Evolutionary conservation across 2,329 filamentous ascomycete genomes (phyloP).

Genomic region (Fonsecaea pugnacius): DNA sequence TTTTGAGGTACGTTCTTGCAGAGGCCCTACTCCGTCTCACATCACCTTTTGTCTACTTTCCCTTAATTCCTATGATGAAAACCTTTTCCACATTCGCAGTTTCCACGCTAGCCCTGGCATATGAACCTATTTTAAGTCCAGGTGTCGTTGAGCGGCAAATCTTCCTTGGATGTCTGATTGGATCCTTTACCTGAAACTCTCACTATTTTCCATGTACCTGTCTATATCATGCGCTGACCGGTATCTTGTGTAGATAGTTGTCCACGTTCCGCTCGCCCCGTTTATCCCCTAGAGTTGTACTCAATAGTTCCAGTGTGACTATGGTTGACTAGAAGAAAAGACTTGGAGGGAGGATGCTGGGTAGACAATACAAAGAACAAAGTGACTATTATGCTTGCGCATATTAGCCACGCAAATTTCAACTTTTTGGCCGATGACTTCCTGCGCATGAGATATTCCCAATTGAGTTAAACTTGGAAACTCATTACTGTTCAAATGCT

Average conservation of each 20-base stretch:
- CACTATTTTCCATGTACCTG: slow-evolving; percentile 3
- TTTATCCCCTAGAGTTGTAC: background rate
- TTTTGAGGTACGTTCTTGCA: slow-evolving; percentile 19
- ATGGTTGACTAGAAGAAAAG: background rate
- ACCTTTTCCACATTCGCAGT: slow-evolving; percentile 65
- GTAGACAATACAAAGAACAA: background rate
- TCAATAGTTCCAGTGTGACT: background rate
- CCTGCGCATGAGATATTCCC: background rate
- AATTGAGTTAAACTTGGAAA: background rate
- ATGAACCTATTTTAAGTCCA: slow-evolving; percentile 53
- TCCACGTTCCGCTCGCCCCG: background rate
- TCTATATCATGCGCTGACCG: slow-evolving; percentile 18
- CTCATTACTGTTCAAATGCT: background rate
- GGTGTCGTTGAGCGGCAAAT: slow-evolving; percentile 52
- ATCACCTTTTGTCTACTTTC: background rate
- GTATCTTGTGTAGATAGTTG: slow-evolving; percentile 12
- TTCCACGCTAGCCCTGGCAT: slow-evolving; percentile 61
- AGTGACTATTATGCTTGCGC: background rate
- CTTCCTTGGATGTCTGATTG: slow-evolving; percentile 61
- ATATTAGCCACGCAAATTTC: background rate
- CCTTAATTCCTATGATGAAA: slow-evolving; percentile 53
- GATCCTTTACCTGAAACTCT: background rate
- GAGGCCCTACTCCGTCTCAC: background rate
- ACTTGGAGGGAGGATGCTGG: background rate
- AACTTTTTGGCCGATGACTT: background rate